Evolutionary conservation across 768 basidiomycete genomes (phyloP).

Genomic region (Pulveroboletus sp.): DNA sequence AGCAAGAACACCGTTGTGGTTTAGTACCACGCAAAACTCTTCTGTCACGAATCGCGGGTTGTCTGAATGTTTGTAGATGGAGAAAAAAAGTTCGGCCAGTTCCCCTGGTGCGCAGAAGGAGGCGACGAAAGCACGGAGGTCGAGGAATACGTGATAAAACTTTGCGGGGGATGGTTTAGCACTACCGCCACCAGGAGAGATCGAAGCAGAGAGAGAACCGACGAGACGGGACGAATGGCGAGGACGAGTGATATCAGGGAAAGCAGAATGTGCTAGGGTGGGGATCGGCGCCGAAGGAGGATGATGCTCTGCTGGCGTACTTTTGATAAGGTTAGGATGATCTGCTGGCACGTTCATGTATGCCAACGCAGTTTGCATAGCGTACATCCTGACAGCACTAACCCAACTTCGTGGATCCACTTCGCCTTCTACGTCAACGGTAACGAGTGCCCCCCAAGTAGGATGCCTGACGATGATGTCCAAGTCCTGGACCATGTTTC

Average conservation of each 20-base stretch:
- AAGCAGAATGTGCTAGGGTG: slow-evolving; percentile 65
- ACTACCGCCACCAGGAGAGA: not conserved
- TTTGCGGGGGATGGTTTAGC: slow-evolving; percentile 48
- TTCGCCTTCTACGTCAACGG: slow-evolving; percentile 85
- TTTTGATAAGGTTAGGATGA: slow-evolving; percentile 32
- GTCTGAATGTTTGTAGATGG: slow-evolving; percentile 81
- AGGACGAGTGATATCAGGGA: slow-evolving; percentile 46
- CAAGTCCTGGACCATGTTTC: slow-evolving; percentile 87
- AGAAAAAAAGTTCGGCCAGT: slow-evolving; percentile 90
- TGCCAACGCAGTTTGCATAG: slow-evolving; percentile 80
- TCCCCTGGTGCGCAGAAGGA: slow-evolving; percentile 88
- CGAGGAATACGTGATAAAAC: slow-evolving; percentile 88
- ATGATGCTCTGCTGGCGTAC: slow-evolving; percentile 41
- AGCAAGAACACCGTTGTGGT: slow-evolving; percentile 86
- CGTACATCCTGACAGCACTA: slow-evolving; percentile 86
- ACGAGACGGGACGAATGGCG: slow-evolving; percentile 32
- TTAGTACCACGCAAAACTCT: slow-evolving; percentile 84
- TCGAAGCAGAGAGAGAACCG: slow-evolving; percentile 31
- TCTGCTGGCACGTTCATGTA: slow-evolving; percentile 56
- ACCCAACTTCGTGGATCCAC: slow-evolving; percentile 80
- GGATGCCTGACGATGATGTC: slow-evolving; percentile 98
- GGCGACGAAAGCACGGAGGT: slow-evolving; percentile 88
- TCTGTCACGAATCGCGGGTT: slow-evolving; percentile 82
- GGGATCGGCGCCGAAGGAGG: slow-evolving; percentile 42
- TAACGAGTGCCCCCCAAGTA: slow-evolving; percentile 82